These are phyloP conservation scores for Terfezia claveryi DNA, from an alignment of 495 filamentous ascomycete species.

Conservation along the genomic window DNA sequence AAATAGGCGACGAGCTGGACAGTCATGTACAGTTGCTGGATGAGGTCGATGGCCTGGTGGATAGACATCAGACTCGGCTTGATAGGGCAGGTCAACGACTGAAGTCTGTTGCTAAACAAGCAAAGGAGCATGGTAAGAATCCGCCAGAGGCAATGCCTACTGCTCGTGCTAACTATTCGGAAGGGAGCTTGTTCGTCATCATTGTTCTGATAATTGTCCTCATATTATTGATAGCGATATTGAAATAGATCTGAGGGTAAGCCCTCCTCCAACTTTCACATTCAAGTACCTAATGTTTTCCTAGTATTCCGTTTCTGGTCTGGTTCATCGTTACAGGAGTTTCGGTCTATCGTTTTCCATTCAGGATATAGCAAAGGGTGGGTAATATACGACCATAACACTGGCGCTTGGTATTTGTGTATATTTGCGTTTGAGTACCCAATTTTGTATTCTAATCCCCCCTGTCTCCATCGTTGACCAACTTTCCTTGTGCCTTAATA, in stretches of 20 bases:
- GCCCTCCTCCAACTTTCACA: too few relatives aligned
- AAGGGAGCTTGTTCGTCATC: conserved; percentile 31
- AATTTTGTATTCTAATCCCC: too few relatives aligned
- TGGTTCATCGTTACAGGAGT: conserved; percentile 12
- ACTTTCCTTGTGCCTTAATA: too few relatives aligned
- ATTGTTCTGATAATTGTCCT: conserved; percentile 52
- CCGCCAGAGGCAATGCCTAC: too few relatives aligned
- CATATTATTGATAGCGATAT: conserved; percentile 52
- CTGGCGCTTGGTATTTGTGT: neutral
- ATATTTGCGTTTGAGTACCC: too few relatives aligned
- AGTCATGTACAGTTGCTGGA: conserved; percentile 71
- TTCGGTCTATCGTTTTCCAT: conserved; percentile 8
- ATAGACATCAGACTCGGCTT: conserved; percentile 55
- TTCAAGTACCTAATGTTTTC: too few relatives aligned
- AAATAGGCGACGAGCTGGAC: conserved; percentile 91
- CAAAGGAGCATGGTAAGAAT: conserved; percentile 47
- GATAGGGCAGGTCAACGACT: conserved; percentile 51
- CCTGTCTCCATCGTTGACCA: too few relatives aligned
- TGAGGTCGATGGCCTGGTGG: conserved; percentile 62
- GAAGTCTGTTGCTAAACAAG: conserved; percentile 43
- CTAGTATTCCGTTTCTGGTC: neutral
- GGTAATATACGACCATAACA: too few relatives aligned
- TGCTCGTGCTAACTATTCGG: too few relatives aligned
- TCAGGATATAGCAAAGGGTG: neutral
- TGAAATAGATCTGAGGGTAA: conserved; percentile 33